Conservation (phyloP, 805 yeast genomes). For the Saccharomyces eubayanus region DNA sequence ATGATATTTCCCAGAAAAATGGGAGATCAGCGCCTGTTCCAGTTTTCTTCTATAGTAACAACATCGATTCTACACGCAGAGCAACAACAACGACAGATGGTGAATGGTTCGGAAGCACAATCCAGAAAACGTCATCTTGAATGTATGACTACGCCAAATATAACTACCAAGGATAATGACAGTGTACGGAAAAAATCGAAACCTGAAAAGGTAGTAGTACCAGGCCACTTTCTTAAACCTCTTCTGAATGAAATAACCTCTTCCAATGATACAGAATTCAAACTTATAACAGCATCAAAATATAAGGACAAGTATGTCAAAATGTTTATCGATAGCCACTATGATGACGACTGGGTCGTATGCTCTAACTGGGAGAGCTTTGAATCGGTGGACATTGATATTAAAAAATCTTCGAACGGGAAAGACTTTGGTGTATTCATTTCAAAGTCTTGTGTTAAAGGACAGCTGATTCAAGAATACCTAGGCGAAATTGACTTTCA, state of each 20-base stretch:
- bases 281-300: background rate
- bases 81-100: background rate
- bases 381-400: background rate
- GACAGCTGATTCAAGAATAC: constrained; percentile 49
- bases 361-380: background rate
- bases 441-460: constrained; percentile 34
- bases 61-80: background rate
- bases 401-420: constrained; percentile 1
- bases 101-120: background rate
- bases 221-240: background rate
- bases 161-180: background rate
- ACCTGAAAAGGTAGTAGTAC: background rate
- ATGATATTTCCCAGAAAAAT: background rate
- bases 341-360: constrained; percentile 37
- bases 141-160: background rate
- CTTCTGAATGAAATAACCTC: background rate
- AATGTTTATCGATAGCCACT: constrained; percentile 46
- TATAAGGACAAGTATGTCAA: constrained; percentile 35
- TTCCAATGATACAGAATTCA: background rate
- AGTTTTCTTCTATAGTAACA: background rate
- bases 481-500: constrained; percentile 68
- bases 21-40: background rate
- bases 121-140: background rate
- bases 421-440: constrained; percentile 44
- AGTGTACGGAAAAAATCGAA: background rate